Evolutionary conservation across 2,329 filamentous ascomycete genomes (phyloP).

Genomic region (Fusarium sublunatum): DNA sequence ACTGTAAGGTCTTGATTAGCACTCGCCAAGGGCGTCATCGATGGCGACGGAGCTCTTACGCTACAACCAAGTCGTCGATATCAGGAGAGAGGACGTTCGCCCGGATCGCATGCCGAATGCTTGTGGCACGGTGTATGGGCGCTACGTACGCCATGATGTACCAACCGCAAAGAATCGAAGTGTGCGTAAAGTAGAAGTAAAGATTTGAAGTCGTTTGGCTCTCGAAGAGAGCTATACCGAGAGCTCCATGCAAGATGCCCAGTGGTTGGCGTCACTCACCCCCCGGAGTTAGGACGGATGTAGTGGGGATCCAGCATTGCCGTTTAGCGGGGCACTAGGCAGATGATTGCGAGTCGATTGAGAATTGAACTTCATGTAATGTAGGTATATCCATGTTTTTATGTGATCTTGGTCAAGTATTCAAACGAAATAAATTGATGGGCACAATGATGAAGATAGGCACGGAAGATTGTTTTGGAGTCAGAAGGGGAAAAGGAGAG

Average conservation of each 20-base stretch:
- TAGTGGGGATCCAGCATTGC: conserved; percentile 36
- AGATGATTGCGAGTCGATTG: not conserved
- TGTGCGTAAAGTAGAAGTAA: not conserved
- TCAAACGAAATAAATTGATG: too few species aligned
- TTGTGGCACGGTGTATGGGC: conserved; percentile 91
- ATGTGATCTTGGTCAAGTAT: too few species aligned
- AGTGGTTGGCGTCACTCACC: conserved; percentile 36
- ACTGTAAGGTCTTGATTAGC: conserved; percentile 58
- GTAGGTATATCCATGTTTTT: too few species aligned
- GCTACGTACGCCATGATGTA: conserved; percentile 88
- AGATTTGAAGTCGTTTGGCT: conserved; percentile 26
- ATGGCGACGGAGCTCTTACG: conserved; percentile 67
- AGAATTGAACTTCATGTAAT: too few species aligned
- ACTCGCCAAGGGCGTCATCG: conserved; percentile 30
- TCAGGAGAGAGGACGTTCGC: conserved; percentile 78
- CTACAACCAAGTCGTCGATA: conserved; percentile 85
- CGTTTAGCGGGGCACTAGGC: conserved; percentile 20
- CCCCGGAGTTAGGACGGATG: conserved; percentile 45
- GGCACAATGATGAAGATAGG: too few species aligned
- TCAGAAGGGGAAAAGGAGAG: too few species aligned
- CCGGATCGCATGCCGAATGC: conserved; percentile 87
- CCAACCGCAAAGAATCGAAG: conserved; percentile 6
- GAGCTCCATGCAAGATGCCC: conserved; percentile 41
- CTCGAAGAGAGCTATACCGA: conserved; percentile 44
- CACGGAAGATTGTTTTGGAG: too few species aligned